These are phyloP conservation scores for Apiospora marii DNA, from an alignment of 2,329 filamentous ascomycete species.

Conservation along the genomic window DNA sequence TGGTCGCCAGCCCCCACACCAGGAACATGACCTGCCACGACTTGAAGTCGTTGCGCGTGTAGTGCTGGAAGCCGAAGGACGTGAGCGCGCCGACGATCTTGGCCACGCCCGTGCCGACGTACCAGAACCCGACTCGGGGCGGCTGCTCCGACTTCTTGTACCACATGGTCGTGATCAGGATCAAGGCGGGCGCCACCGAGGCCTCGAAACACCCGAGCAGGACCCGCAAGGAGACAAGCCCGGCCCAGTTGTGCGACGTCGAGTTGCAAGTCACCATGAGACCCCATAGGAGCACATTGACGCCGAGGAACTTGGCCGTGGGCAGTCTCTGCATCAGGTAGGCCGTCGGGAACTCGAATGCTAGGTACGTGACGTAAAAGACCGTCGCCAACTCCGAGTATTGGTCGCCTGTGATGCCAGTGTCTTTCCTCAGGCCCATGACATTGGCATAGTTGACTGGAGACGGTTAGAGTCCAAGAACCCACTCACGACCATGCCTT, in stretches of 20 bases:
- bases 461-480: neutral
- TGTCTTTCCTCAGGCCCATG: constrained; percentile 67
- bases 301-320: constrained; percentile 66
- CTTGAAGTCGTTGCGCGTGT: constrained; percentile 33
- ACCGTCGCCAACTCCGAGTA: constrained; percentile 67
- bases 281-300: constrained; percentile 67
- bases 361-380: constrained; percentile 27
- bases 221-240: constrained; percentile 71
- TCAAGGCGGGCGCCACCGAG: constrained; percentile 73
- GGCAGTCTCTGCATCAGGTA: constrained; percentile 69
- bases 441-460: constrained; percentile 65
- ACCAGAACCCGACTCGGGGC: constrained; percentile 70
- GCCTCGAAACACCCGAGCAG: constrained; percentile 74
- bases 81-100: constrained; percentile 58
- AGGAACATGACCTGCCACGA: constrained; percentile 54
- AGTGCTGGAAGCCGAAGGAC: constrained; percentile 62
- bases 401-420: constrained; percentile 65
- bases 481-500: neutral
- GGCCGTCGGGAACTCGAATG: constrained; percentile 38
- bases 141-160: constrained; percentile 76
- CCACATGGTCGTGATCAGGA: constrained; percentile 70
- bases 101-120: constrained; percentile 64
- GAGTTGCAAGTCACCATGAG: constrained; percentile 70
- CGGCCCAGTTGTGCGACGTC: constrained; percentile 65
- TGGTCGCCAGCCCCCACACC: constrained; percentile 24